Conservation (phyloP, 768 basidiomycete genomes). For the Suillus americanus region DNA sequence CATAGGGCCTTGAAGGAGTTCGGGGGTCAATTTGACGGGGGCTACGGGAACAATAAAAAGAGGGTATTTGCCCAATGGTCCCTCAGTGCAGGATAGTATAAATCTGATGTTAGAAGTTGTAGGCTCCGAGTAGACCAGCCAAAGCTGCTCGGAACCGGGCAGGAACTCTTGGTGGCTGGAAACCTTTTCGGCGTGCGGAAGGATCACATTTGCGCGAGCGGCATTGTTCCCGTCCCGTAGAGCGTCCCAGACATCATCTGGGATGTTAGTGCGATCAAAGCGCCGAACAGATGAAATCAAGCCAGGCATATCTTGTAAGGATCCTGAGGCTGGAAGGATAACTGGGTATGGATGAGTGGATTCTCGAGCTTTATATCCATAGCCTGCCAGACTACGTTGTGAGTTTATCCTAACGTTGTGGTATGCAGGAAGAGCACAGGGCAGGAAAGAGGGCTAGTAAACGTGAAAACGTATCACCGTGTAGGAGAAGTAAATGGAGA, state of each 20-base stretch:
- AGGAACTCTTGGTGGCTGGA: conserved; percentile 28
- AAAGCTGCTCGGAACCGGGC: conserved; percentile 34
- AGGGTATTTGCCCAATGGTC: conserved; percentile 46
- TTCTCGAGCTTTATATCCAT: neutral
- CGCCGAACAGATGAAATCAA: neutral
- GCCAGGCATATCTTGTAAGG: conserved; percentile 21
- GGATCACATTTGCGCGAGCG: conserved; percentile 44
- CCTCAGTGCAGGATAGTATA: conserved; percentile 47
- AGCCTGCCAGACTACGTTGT: neutral
- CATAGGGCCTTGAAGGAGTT: conserved; percentile 36
- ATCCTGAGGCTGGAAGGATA: conserved; percentile 14
- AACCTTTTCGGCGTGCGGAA: conserved; percentile 49
- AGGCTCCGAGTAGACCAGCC: conserved; percentile 47
- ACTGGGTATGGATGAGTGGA: conserved; percentile 9
- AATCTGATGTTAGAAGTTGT: conserved; percentile 37
- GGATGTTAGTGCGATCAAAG: conserved; percentile 22
- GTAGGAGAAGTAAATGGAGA: no score
- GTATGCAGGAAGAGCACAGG: neutral
- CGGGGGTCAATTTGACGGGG: conserved; percentile 21
- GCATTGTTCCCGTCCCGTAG: conserved; percentile 26
- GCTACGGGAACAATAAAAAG: conserved; percentile 48
- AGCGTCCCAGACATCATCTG: conserved; percentile 27
- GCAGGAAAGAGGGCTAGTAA: neutral
- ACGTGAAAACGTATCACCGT: neutral
- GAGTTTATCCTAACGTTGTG: neutral